These are phyloP conservation scores for Lecanicillium sp. DNA, from an alignment of 2,329 filamentous ascomycete species.

Conservation along the genomic window DNA sequence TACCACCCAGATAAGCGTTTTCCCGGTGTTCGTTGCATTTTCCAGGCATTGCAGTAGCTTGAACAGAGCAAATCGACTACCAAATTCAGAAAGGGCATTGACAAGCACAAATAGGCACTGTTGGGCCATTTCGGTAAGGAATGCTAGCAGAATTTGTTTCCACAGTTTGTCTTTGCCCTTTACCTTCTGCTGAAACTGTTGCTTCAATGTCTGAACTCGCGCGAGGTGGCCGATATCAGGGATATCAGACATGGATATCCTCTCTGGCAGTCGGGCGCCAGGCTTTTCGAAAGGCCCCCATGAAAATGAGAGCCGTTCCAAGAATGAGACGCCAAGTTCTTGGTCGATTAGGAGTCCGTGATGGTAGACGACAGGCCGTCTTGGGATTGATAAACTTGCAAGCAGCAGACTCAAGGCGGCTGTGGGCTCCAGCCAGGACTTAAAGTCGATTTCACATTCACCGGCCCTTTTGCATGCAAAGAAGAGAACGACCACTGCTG, in stretches of 20 bases:
- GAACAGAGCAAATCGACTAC: constrained; percentile 5
- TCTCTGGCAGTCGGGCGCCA: neutral
- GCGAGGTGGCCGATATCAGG: neutral
- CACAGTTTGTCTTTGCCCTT: neutral
- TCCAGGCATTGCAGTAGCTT: constrained; percentile 3
- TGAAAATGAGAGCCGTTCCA: neutral
- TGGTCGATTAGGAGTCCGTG: neutral
- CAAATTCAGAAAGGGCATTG: constrained; percentile 3
- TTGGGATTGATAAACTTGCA: neutral
- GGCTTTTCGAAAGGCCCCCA: neutral
- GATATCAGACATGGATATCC: neutral
- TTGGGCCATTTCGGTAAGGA: neutral
- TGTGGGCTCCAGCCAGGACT: neutral
- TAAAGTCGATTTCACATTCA: neutral
- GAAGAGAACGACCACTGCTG: neutral
- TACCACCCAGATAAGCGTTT: neutral
- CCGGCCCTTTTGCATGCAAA: neutral
- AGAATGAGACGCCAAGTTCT: constrained; percentile 1
- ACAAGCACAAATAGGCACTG: constrained; percentile 6
- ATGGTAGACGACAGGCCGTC: neutral
- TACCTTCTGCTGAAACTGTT: neutral
- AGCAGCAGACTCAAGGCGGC: neutral
- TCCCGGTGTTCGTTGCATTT: neutral
- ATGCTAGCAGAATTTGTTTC: constrained; percentile 1
- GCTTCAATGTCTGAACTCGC: neutral